These are phyloP conservation scores for Geotrichum aggregatum DNA, from an alignment of 1,139 yeast species.

Conservation along the genomic window DNA sequence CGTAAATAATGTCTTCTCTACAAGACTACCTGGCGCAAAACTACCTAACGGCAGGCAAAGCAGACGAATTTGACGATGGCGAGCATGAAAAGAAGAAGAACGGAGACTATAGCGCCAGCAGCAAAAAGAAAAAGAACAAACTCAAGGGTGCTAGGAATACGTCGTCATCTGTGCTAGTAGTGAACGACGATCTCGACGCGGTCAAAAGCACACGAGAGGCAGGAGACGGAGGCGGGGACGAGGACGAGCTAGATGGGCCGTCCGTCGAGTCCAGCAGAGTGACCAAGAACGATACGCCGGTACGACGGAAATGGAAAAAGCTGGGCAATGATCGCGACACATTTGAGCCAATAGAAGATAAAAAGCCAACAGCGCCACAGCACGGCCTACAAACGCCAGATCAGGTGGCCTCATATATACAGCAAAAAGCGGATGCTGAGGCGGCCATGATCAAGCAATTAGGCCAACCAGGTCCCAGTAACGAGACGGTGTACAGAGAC, in stretches of 20 bases:
- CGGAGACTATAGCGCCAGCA: slow-evolving; percentile 8
- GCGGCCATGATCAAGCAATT: slow-evolving; percentile 9
- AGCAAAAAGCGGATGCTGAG: slow-evolving; percentile 22
- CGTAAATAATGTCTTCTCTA: slow-evolving; percentile 42
- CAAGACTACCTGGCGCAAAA: slow-evolving; percentile 53
- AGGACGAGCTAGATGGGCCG: slow-evolving; percentile 18
- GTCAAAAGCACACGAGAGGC: slow-evolving; percentile 22
- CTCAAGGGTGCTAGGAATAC: slow-evolving; percentile 24
- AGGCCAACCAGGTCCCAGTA: slow-evolving; percentile 3
- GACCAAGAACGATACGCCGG: slow-evolving; percentile 36
- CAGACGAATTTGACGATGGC: slow-evolving; percentile 32
- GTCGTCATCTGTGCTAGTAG: slow-evolving; percentile 20
- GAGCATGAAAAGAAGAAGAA: slow-evolving; percentile 16
- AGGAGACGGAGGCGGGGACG: slow-evolving; percentile 25
- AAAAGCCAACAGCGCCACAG: slow-evolving; percentile 3
- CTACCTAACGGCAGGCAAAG: slow-evolving; percentile 38
- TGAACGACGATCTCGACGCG: slow-evolving; percentile 29
- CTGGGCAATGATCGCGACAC: not conserved
- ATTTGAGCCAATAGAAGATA: slow-evolving; percentile 1
- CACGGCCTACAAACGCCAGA: slow-evolving; percentile 47
- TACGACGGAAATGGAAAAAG: slow-evolving; percentile 28
- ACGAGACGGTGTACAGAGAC: slow-evolving; percentile 58
- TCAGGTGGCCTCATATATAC: slow-evolving; percentile 40
- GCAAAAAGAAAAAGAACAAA: slow-evolving; percentile 26
- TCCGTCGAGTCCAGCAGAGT: slow-evolving; percentile 22